Evolutionary conservation across 352 stramenopile species (phyloP), one percentile per base, ranked within the genome.

Genomic region (Globisporangium paddicum): DNA sequence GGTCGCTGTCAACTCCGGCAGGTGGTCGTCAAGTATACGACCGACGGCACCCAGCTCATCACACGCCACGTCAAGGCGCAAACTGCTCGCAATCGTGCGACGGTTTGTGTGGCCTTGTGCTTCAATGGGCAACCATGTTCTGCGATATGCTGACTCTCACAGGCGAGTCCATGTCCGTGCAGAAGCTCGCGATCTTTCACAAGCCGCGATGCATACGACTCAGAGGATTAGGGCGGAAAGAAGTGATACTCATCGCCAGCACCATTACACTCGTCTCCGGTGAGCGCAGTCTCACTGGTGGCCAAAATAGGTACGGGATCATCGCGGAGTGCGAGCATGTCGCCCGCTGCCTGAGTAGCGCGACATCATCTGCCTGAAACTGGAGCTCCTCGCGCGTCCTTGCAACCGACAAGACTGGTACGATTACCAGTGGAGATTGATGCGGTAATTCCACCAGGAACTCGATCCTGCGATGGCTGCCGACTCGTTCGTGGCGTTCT

Each of bases 381-480:
- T 73, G 0, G 69, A 85, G 58, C 77, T 74, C 3, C 90, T 95
- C 58, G 69, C 80, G 72, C 11, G 71, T 86, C 5, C 84, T 83
- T 30, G 90, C 82, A 57, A 94, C 95, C 63, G 87, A 96, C 63
- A 96, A 96, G 52, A 96, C 87, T 0, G 87, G 87, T 3, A 96
- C 85, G 5, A 69, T 96, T 3, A 96, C 87, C 6, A 86, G 42
- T 61, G 25, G 28, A 60, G 23, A 25, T 25, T 5, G 26, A 56
- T 23, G 37, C 37, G 35, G 30, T 21, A 59, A 28, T 21, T 46
- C 32, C 13, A 42, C 3, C 42, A 49, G 25, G 41, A 19, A 47
- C 34, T 26, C 30, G 41, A 44, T 18, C 10, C 28, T 23, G 37
- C n/a, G 10, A 21, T 32, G 21, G n/a, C n/a, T n/a, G n/a, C n/a